A percentile compares a stretch with the other conserved stretches of the same genome.
These are phyloP conservation scores for Suillus spraguei DNA, from an alignment of 768 basidiomycete species.

Conservation along the genomic window DNA sequence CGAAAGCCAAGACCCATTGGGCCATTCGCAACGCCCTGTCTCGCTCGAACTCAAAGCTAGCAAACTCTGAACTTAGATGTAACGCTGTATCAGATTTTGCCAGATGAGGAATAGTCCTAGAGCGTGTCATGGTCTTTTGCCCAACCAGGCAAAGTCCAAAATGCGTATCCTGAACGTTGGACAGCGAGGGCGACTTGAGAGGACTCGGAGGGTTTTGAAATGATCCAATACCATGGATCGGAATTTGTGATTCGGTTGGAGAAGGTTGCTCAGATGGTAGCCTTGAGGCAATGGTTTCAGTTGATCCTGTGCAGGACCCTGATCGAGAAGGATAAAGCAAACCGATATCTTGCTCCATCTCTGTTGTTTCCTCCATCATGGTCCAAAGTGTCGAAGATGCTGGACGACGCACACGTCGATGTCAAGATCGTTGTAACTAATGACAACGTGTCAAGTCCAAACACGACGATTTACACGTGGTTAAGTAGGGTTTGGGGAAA, in stretches of 20 bases:
- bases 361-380: slow-evolving; percentile 14
- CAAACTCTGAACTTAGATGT: slow-evolving; percentile 36
- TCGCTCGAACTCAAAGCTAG: slow-evolving; percentile 48
- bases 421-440: not conserved
- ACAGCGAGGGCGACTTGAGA: slow-evolving; percentile 38
- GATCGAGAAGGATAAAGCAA: slow-evolving; percentile 26
- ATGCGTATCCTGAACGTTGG: slow-evolving; percentile 27
- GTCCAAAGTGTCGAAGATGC: not conserved
- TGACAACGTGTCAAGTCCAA: not conserved
- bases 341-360: slow-evolving; percentile 31
- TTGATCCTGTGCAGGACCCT: slow-evolving; percentile 27
- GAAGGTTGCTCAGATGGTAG: slow-evolving; percentile 22
- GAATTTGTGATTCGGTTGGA: slow-evolving; percentile 14
- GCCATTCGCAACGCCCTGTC: slow-evolving; percentile 52
- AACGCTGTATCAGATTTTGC: slow-evolving; percentile 32
- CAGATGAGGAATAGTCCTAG: slow-evolving; percentile 48
- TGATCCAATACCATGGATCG: not conserved
- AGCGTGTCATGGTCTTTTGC: slow-evolving; percentile 40
- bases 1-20: slow-evolving; percentile 70
- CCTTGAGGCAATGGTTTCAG: slow-evolving; percentile 23
- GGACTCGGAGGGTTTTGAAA: slow-evolving; percentile 10
- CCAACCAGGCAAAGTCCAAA: slow-evolving; percentile 16
- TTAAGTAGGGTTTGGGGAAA: slow-evolving; percentile 5
- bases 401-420: not conserved
- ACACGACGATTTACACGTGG: slow-evolving; percentile 2